Evolutionary conservation across 331 rosid genomes (phyloP), one percentile per base, ranked within the genome.

Genomic region (Saraca asoca): DNA sequence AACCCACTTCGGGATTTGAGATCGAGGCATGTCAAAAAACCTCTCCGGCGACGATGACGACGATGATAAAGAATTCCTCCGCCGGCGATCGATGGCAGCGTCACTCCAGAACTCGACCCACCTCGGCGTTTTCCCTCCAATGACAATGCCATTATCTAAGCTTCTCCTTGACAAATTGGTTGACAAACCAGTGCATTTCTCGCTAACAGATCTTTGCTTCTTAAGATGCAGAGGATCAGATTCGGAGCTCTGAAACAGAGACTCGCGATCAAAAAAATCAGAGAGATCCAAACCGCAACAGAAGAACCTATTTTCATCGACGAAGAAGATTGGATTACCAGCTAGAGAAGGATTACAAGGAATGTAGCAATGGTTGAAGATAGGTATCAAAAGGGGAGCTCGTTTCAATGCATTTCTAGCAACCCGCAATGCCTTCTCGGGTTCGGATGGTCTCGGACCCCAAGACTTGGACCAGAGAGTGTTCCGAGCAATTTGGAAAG

Each of bases 71-170:
- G 95, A 90, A 72, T 78, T 84, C 12, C 97, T 83, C 62, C 91
- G 76, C 53, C 97, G 86, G 0, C 94, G 85, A 61, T 85, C 96
- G 5, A 82, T 84, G 7, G 95, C 97, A 0, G 96, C 98, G 49
- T 94, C 98, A 24, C 85, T 84, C 98, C 98, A 94, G 66, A 94
- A 94, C 75, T 94, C 97, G 9, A 94, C 98, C 98, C 98, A 94
- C 73, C 98, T 62, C 15, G 98, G 98, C 14, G 95, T 90, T 69
- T 87, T 84, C 2, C 85, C 86, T 19, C 87, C 91, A 12, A 83
- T 55, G 7, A 70, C 75, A 16, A 63, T 19, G 13, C 84, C 82
- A 0, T 58, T 13, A 70, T 94, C 98, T 5, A 94, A 82, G 69
- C 98, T 94, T 70, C 96, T 64, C 34, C 98, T 82, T 0, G 88